Conservation (phyloP, 129 eudicot species). For the Helichrysum umbraculigerum region DNA sequence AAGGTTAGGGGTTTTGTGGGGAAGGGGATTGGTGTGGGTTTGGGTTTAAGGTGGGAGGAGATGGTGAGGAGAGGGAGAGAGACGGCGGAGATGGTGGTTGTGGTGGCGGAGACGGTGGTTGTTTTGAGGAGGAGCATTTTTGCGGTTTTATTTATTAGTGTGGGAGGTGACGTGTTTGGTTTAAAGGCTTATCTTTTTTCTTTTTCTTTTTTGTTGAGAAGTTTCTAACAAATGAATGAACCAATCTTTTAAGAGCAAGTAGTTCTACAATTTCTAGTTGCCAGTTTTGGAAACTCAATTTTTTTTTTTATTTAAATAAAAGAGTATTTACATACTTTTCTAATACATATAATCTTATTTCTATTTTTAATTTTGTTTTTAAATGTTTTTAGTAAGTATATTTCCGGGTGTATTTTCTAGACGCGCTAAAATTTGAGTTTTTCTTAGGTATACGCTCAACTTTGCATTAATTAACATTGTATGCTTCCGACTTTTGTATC, state of each 20-base stretch:
- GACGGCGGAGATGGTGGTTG: conserved; percentile 15
- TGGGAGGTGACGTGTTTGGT: conserved; percentile 26
- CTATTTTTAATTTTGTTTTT: too few species aligned
- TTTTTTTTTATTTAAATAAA: too few species aligned
- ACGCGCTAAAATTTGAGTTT: too few species aligned
- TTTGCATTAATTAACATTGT: too few species aligned
- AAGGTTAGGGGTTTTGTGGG: conserved; percentile 31
- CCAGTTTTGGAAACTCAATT: too few species aligned
- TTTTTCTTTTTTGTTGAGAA: background rate
- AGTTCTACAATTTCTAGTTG: too few species aligned
- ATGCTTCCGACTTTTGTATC: too few species aligned
- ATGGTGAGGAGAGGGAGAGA: conserved; percentile 38
- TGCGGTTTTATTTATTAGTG: conserved; percentile 4
- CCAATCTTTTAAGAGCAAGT: background rate
- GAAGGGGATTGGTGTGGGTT: conserved; percentile 7
- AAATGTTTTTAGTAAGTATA: too few species aligned
- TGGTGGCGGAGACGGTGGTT: conserved; percentile 24
- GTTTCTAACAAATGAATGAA: conserved; percentile 21
- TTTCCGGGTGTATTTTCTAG: too few species aligned
- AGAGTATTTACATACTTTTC: too few species aligned
- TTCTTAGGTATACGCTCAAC: too few species aligned
- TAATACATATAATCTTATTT: too few species aligned
- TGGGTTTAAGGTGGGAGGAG: conserved; percentile 34
- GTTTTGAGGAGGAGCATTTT: conserved; percentile 50
- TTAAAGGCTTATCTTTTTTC: conserved; percentile 20